Conservation (phyloP, 306 rosid genomes). For the Ormosia emarginata region DNA sequence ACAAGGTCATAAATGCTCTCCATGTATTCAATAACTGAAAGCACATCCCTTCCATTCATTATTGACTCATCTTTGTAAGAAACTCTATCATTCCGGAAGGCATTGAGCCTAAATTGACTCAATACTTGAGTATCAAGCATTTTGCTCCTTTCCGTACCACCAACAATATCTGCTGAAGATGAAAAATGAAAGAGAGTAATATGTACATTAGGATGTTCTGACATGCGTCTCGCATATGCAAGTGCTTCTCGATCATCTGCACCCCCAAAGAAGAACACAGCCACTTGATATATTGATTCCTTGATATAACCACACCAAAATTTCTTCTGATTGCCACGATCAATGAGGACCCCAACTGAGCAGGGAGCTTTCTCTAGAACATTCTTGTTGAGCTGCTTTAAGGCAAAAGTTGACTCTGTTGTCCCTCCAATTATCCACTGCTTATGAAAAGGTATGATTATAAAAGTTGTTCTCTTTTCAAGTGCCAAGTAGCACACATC, state of each 20-base stretch:
- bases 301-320: slow-evolving; percentile 20
- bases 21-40: slow-evolving; percentile 34
- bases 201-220: slow-evolving; percentile 37
- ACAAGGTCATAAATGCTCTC: slow-evolving; percentile 48
- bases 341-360: slow-evolving; percentile 66
- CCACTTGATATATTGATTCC: slow-evolving; percentile 35
- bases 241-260: slow-evolving; percentile 67
- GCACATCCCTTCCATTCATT: slow-evolving; percentile 28
- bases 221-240: slow-evolving; percentile 56
- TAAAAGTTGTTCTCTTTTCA: slow-evolving; percentile 55
- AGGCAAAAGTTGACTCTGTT: slow-evolving; percentile 33
- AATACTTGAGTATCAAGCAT: slow-evolving; percentile 47
- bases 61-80: slow-evolving; percentile 36
- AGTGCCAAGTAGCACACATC: slow-evolving; percentile 71
- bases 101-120: slow-evolving; percentile 50
- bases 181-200: slow-evolving; percentile 47
- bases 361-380: slow-evolving; percentile 86
- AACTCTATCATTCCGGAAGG: slow-evolving; percentile 49
- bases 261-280: slow-evolving; percentile 65
- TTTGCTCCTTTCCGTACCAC: slow-evolving; percentile 55
- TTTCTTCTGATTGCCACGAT: slow-evolving; percentile 41
- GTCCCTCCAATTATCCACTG: slow-evolving; percentile 33
- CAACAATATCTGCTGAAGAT: slow-evolving; percentile 35
- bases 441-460: slow-evolving; percentile 63
- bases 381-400: slow-evolving; percentile 45